These are phyloP conservation scores for Mycena galericulata DNA, from an alignment of 768 basidiomycete species.

Conservation along the genomic window DNA sequence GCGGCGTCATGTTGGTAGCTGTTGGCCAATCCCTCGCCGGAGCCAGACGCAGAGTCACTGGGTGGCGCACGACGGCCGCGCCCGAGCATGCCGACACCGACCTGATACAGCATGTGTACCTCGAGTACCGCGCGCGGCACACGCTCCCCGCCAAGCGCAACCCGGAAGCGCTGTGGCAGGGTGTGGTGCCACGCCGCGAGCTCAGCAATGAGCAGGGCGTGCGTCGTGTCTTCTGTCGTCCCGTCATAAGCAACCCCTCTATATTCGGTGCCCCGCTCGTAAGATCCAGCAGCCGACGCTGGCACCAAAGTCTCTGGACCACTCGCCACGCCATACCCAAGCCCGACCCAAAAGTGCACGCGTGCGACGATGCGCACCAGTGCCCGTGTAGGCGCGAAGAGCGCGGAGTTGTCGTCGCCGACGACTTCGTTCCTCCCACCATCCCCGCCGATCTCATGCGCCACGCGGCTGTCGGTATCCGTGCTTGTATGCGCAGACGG, in stretches of 20 bases:
- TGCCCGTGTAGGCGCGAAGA: slow-evolving; percentile 37
- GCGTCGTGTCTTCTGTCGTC: slow-evolving; percentile 9
- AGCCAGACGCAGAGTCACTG: neutral
- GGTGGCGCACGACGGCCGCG: slow-evolving; percentile 2
- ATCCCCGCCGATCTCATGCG: neutral
- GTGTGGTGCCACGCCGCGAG: slow-evolving; percentile 43
- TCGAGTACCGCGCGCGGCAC: slow-evolving; percentile 41
- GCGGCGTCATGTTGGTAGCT: neutral
- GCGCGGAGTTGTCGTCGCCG: slow-evolving; percentile 15
- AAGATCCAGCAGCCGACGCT: neutral
- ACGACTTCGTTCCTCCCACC: neutral
- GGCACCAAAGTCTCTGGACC: neutral
- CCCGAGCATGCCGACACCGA: slow-evolving; percentile 42
- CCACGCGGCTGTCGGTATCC: neutral
- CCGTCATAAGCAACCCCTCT: too few relatives aligned
- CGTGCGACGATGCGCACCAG: slow-evolving; percentile 42
- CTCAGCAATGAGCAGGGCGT: slow-evolving; percentile 35
- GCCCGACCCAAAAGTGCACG: slow-evolving; percentile 43
- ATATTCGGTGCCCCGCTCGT: too few relatives aligned
- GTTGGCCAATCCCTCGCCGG: neutral
- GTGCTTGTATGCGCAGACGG: neutral
- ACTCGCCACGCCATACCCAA: slow-evolving; percentile 29
- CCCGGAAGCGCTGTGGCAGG: slow-evolving; percentile 40
- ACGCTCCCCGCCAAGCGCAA: slow-evolving; percentile 39
- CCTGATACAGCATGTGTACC: slow-evolving; percentile 46